These are phyloP conservation scores for Flaveria linearis DNA, from an alignment of 129 eudicot genomes.

Conservation along the genomic window DNA sequence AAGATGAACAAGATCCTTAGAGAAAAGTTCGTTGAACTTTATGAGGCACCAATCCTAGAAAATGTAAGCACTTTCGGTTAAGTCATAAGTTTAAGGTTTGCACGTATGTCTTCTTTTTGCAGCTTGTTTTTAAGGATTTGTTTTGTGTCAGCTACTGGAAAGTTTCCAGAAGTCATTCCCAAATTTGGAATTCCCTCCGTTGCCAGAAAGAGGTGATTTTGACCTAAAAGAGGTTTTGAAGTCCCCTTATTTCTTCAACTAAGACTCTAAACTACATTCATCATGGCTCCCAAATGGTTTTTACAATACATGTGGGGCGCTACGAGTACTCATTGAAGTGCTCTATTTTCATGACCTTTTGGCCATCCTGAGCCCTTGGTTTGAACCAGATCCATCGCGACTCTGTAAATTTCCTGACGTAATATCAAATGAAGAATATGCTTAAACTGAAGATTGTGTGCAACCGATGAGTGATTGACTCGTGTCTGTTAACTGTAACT, in stretches of 20 bases:
- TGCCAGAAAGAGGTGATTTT: conserved; percentile 95
- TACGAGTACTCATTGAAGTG: background rate
- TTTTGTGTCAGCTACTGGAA: conserved; percentile 59
- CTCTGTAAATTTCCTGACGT: conserved; percentile 34
- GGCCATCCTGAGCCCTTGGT: conserved; percentile 5
- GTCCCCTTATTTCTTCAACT: conserved; percentile 91
- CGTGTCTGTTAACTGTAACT: background rate
- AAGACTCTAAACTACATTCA: conserved; percentile 28
- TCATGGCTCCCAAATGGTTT: conserved; percentile 29
- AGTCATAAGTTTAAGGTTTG: background rate
- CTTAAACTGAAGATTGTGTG: background rate
- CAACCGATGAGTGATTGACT: background rate
- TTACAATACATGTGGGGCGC: background rate
- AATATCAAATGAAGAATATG: background rate
- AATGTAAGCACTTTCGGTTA: conserved; percentile 49
- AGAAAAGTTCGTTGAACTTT: conserved; percentile 92
- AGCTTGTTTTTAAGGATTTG: background rate
- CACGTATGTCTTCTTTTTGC: background rate
- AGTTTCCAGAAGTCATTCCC: conserved; percentile 76
- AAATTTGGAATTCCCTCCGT: conserved; percentile 65
- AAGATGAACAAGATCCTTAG: conserved; percentile 75
- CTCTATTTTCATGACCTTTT: background rate
- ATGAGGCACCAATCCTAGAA: conserved; percentile 84
- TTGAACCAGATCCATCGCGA: background rate
- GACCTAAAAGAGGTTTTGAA: conserved; percentile 80